Percentiles rank a stretch among this genome's conserved stretches.
These are phyloP conservation scores for Aspergillus cristatus DNA, from an alignment of 495 filamentous ascomycete species.

Conservation along the genomic window DNA sequence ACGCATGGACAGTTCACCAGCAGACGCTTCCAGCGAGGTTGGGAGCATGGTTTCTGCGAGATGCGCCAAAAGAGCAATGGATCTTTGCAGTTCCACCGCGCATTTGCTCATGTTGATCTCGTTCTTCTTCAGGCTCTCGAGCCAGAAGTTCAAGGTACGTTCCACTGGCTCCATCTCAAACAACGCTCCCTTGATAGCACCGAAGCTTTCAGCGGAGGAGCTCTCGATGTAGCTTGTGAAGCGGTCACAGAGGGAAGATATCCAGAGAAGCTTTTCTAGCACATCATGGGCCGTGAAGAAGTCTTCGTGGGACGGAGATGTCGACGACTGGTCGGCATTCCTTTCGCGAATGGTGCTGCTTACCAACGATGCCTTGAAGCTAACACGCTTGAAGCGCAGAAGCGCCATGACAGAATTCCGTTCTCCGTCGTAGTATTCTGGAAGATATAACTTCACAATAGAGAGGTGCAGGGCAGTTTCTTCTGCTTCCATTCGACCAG, in stretches of 20 bases:
- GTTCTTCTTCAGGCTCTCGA: constrained; percentile 72
- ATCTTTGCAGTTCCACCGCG: constrained; percentile 63
- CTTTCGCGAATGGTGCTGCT: constrained; percentile 72
- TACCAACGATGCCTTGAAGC: constrained; percentile 78
- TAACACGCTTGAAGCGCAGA: constrained; percentile 77
- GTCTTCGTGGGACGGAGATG: constrained; percentile 58
- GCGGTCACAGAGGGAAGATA: constrained; percentile 70
- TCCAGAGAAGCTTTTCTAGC: constrained; percentile 78
- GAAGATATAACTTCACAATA: constrained; percentile 82
- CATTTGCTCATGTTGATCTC: constrained; percentile 81
- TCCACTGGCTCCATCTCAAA: constrained; percentile 93
- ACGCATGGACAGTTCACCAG: constrained; percentile 67
- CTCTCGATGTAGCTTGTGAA: constrained; percentile 69
- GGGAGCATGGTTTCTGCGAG: constrained; percentile 73
- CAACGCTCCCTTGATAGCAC: constrained; percentile 60
- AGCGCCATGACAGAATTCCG: constrained; percentile 75
- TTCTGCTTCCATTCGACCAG: constrained; percentile 78
- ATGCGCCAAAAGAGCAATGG: constrained; percentile 78
- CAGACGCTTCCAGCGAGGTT: constrained; percentile 62
- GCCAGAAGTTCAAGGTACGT: constrained; percentile 77
- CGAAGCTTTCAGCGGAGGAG: constrained; percentile 70
- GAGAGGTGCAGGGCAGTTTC: constrained; percentile 81
- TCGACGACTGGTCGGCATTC: constrained; percentile 45
- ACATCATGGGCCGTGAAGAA: constrained; percentile 68
- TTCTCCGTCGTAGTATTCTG: constrained; percentile 72